Conservation (phyloP, 225 moss, liverwort and hornwort species). For the Physcomitrellopsis africana region DNA sequence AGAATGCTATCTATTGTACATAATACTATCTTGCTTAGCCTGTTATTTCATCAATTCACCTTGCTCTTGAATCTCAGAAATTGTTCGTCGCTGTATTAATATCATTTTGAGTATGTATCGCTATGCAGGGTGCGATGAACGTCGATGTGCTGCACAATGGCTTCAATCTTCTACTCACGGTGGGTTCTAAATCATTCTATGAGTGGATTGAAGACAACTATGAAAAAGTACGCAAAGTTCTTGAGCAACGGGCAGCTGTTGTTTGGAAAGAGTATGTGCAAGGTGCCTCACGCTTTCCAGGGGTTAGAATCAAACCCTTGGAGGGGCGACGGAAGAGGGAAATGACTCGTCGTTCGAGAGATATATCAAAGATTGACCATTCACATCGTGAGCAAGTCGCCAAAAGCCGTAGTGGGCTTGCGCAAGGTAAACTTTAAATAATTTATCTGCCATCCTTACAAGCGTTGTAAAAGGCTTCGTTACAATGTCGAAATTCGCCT, state of each 20-base stretch:
- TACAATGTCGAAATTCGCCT: neutral
- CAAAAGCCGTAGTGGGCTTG: conserved; percentile 51
- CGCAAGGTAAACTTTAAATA: conserved; percentile 41
- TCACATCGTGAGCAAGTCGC: conserved; percentile 76
- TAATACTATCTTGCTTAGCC: neutral
- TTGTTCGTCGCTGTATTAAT: conserved; percentile 19
- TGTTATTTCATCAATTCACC: neutral
- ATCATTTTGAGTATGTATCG: conserved; percentile 6
- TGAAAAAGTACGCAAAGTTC: conserved; percentile 53
- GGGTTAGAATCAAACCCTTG: conserved; percentile 71
- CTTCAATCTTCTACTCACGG: conserved; percentile 70
- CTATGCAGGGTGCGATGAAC: conserved; percentile 48
- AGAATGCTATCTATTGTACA: neutral
- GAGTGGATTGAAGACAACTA: conserved; percentile 68
- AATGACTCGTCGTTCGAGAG: conserved; percentile 76
- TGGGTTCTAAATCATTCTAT: conserved; percentile 57
- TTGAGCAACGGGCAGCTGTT: conserved; percentile 69
- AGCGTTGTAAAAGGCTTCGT: neutral
- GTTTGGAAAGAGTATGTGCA: conserved; percentile 84
- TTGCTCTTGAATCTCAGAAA: too few relatives aligned
- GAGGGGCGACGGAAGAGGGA: conserved; percentile 88
- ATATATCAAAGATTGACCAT: conserved; percentile 65
- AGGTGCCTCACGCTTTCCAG: conserved; percentile 78
- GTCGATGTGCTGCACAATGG: conserved; percentile 88
- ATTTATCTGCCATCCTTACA: neutral